Evolutionary conservation across 2,329 filamentous ascomycete species (phyloP), one percentile per base, ranked within the genome.

Genomic region (Aureobasidium mangrovei): DNA sequence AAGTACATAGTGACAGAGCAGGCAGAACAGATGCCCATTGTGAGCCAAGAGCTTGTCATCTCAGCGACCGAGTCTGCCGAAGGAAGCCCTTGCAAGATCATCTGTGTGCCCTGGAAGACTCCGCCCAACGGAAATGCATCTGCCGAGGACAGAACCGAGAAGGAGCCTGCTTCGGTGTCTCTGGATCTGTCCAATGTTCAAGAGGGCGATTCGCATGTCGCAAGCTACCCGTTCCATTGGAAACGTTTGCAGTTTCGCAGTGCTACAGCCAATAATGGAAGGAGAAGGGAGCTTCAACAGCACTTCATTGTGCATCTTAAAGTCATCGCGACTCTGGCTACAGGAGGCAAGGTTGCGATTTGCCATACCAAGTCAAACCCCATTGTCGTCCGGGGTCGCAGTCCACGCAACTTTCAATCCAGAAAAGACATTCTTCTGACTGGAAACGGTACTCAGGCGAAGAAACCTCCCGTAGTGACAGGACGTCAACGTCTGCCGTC

Each of bases 91-190:
- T 89, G 96, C 41, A 91, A 94, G 63, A 84, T 97, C 58, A 96
- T 97, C 59, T 93, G 93, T 6, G 95, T 97, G 57, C 91, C 91
- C 1, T 97, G 91, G 91, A 97, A 97, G 75, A 96, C 91, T 2
- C 91, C 90, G 1, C 88, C 86, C 29, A 88, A 87, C 48, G 61
- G 63, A 4, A 62, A 57, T 38, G 82, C 84, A 3, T 78, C 82
- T n/a, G 81, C 85, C 75, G 76, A 82, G 61, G 79, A 83, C 59
- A 85, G 84, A 66, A 73, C 76, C 0, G 91, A 97, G 67, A 90
- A 91, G 65, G 91, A 97, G 67, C 91, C 91, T 4, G 82, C 86
- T 0, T 80, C 88, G 1, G 83, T 95, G 56, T 88, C 88, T 1
- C 72, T 96, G 58, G 81, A 84, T 62, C 74, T 79, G 52, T 79